Percentiles rank a stretch among this genome's conserved stretches.
Conservation (phyloP, 495 filamentous ascomycete species). For the Aspergillus biplanus region DNA sequence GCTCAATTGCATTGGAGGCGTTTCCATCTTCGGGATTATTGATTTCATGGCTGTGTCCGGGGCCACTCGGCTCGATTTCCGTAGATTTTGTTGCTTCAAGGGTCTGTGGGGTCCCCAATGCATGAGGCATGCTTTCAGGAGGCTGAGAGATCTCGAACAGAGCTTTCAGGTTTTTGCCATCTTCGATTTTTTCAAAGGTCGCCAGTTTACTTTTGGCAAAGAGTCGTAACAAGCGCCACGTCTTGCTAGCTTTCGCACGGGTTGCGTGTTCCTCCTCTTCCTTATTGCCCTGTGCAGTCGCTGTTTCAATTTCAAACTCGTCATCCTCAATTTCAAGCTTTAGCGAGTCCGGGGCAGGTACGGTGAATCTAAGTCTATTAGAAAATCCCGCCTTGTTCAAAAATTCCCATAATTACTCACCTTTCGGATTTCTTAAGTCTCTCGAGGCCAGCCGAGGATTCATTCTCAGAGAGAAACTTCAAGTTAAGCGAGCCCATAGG, state of each 20-base stretch:
- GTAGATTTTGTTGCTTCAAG: conserved; percentile 28
- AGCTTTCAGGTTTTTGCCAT: conserved; percentile 66
- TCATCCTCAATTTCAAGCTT: conserved; percentile 66
- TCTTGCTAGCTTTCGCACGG: conserved; percentile 78
- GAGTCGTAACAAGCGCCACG: conserved; percentile 83
- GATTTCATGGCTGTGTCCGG: conserved; percentile 19
- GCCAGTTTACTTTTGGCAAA: conserved; percentile 71
- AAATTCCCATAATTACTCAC: conserved; percentile 33
- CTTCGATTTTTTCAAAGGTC: conserved; percentile 83
- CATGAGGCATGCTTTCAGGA: conserved; percentile 33
- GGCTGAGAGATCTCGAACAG: conserved; percentile 51
- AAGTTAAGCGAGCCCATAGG: conserved; percentile 74
- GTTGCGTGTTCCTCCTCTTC: conserved; percentile 68
- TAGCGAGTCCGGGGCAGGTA: conserved; percentile 60
- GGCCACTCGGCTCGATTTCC: conserved; percentile 18
- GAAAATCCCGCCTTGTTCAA: background rate
- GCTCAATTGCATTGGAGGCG: conserved; percentile 17
- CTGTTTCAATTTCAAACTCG: conserved; percentile 83
- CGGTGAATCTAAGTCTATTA: conserved; percentile 42
- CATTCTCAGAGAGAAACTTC: conserved; percentile 72
- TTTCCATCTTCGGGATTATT: conserved; percentile 26
- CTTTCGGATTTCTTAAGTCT: conserved; percentile 61
- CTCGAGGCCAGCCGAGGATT: conserved; percentile 55
- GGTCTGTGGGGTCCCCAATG: conserved; percentile 33
- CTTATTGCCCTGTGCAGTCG: conserved; percentile 53